Base-by-base conservation (phyloP, 2,329 filamentous ascomycete genomes). In the Aspergillus texensis region DNA sequence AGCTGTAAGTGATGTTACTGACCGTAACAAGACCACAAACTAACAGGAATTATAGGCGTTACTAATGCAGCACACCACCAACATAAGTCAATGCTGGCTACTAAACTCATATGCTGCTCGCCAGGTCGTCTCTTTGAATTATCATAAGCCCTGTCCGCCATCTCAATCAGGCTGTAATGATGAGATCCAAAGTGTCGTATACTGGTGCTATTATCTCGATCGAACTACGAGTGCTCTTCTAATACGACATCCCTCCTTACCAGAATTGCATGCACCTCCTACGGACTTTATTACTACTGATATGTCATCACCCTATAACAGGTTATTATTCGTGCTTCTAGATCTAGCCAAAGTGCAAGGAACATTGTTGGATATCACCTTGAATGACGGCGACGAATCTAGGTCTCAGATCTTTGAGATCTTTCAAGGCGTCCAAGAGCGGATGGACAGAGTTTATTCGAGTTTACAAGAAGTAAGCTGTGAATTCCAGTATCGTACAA, bases 181-280 rank as follows among this genome's bases (percentile, higher is more conserved):
- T 34, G 69, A 71, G 19, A 67, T 70, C 8, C 57, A 65, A 16
- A 67, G 60, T 36, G 67, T 56, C 24, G 56, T 75, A 24, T 70
- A 62, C 19, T 75, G 71, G 70, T 75, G 72, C 54, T 74, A 70
- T 48, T 74, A 71, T 36, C 62, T 73, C 6, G 72, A 75, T 58
- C 52, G 68, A 30, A 72, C 69, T 1, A 62, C 74, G 16, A 71
- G 73, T 58, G 57, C 70, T 16, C 69, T 75, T 36, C 62, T 74
- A 14, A 39, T 57, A 36, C 70, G 68, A 21, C 66, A 67, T 19
- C 48, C 69, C 6, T 70, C 73, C 1, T 54, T 62, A 14, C 65
- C 63, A 1, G 57, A 63, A 10, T 50, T 64, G 1, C 26, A 39
- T 8, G 32, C 65, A 2, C 57, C 66, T 16, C 63, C 63, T 1